These are phyloP conservation scores for Delitschia confertaspora DNA, from an alignment of 495 filamentous ascomycete genomes.

Conservation along the genomic window DNA sequence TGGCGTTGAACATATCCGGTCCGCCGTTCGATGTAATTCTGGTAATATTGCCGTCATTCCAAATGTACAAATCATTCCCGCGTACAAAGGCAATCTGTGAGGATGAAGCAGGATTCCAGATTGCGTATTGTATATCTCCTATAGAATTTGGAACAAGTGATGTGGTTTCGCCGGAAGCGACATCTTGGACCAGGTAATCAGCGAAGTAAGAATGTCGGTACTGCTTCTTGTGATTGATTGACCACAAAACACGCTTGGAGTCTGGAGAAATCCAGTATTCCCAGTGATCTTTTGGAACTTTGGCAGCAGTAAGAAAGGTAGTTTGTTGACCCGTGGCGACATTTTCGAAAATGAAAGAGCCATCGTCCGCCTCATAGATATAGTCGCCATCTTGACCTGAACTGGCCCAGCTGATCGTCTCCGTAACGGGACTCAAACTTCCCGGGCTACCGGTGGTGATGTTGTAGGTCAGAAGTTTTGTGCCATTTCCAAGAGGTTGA, in stretches of 20 bases:
- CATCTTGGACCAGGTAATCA: slow-evolving; percentile 47
- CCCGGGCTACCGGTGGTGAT: slow-evolving; percentile 18
- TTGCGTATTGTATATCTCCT: slow-evolving; percentile 50
- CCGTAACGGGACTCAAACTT: slow-evolving; percentile 6
- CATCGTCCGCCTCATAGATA: slow-evolving; percentile 38
- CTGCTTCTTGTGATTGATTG: slow-evolving; percentile 44
- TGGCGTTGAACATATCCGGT: slow-evolving; percentile 47
- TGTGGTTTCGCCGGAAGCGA: slow-evolving; percentile 37
- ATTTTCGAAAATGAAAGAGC: slow-evolving; percentile 42
- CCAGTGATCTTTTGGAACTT: slow-evolving; percentile 31
- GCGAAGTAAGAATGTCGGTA: slow-evolving; percentile 51
- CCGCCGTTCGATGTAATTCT: slow-evolving; percentile 48
- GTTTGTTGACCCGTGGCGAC: slow-evolving; percentile 40
- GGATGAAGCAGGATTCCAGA: slow-evolving; percentile 40
- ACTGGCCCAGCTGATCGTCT: slow-evolving; percentile 40
- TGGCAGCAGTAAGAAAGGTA: slow-evolving; percentile 37
- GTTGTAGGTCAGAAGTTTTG: slow-evolving; percentile 18
- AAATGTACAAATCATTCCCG: slow-evolving; percentile 49
- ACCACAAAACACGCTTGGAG: slow-evolving; percentile 39
- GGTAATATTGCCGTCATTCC: slow-evolving; percentile 39
- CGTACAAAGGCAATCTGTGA: slow-evolving; percentile 46
- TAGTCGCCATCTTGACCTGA: slow-evolving; percentile 40
- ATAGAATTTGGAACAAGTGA: slow-evolving; percentile 41
- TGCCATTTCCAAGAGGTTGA: slow-evolving; percentile 23
- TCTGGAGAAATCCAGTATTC: slow-evolving; percentile 40